Evolutionary conservation across 163 green algal species (phyloP).

Genomic region (Scenedesmus sp.): DNA sequence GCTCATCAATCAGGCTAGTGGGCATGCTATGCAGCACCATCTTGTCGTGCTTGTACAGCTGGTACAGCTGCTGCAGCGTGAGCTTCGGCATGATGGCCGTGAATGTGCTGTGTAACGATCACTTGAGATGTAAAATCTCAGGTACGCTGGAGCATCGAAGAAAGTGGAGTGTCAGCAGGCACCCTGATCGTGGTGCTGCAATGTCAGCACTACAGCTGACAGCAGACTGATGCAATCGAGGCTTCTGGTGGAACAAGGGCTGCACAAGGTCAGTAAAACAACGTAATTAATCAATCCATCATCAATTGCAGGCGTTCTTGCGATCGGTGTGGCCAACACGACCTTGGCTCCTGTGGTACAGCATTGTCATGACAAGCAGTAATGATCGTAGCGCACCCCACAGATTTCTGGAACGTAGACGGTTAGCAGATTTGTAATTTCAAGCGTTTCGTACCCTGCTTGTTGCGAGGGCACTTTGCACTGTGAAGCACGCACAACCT

Average conservation of each 20-base stretch:
- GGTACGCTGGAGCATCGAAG: neutral
- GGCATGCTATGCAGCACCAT: slow-evolving; percentile 45
- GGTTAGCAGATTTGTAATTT: neutral
- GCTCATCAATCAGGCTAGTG: slow-evolving; percentile 15
- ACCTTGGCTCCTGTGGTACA: neutral
- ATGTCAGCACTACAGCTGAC: neutral
- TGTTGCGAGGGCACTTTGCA: neutral
- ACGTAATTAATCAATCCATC: neutral
- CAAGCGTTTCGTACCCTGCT: neutral
- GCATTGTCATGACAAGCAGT: neutral
- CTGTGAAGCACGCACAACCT: neutral
- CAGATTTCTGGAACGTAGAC: no score
- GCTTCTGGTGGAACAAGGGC: neutral
- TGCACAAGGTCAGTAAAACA: neutral
- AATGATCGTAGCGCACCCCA: neutral
- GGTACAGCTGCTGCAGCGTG: slow-evolving; percentile 20
- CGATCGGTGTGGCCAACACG: neutral
- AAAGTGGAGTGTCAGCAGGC: neutral
- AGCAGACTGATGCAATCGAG: neutral
- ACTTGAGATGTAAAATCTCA: neutral
- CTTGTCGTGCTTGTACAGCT: slow-evolving; percentile 33
- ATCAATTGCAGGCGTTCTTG: neutral
- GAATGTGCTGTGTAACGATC: neutral
- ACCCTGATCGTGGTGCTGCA: neutral
- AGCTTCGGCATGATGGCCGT: neutral